phyloP scores from a whole-genome alignment of 805 yeast genomes.

The Candida morakotiae region DNA sequence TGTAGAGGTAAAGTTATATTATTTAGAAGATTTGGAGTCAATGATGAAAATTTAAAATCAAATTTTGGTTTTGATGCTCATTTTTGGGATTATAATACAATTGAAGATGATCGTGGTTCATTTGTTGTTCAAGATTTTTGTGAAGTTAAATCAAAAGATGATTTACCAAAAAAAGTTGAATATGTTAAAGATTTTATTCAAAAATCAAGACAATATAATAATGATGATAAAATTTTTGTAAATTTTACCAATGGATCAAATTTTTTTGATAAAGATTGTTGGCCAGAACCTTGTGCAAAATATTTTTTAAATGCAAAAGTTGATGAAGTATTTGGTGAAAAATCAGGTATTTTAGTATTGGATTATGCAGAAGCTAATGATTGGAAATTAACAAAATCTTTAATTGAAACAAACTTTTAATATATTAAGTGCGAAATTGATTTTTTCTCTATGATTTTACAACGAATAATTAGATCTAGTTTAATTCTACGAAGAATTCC shows the following conservation, averaged over 20 bases:
- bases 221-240: slow-evolving; percentile 54
- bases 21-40: slow-evolving; percentile 69
- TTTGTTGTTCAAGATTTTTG: slow-evolving; percentile 73
- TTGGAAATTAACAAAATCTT: slow-evolving; percentile 51
- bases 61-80: slow-evolving; percentile 65
- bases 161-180: slow-evolving; percentile 51
- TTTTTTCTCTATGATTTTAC: not conserved
- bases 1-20: slow-evolving; percentile 63
- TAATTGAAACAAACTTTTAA: slow-evolving; percentile 50
- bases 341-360: slow-evolving; percentile 61
- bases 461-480: not conserved
- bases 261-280: slow-evolving; percentile 64
- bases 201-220: slow-evolving; percentile 49
- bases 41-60: slow-evolving; percentile 36
- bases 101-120: slow-evolving; percentile 59
- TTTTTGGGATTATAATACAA: slow-evolving; percentile 62
- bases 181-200: slow-evolving; percentile 54
- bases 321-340: slow-evolving; percentile 46
- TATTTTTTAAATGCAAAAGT: slow-evolving; percentile 43
- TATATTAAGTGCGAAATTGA: not conserved
- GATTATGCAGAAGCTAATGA: slow-evolving; percentile 62
- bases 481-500: not conserved
- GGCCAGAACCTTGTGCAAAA: slow-evolving; percentile 68
- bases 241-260: slow-evolving; percentile 75
- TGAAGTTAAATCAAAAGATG: slow-evolving; percentile 51